phyloP scores from a whole-genome alignment of 148 eudicot genomes.

The Fagopyrum esculentum region DNA sequence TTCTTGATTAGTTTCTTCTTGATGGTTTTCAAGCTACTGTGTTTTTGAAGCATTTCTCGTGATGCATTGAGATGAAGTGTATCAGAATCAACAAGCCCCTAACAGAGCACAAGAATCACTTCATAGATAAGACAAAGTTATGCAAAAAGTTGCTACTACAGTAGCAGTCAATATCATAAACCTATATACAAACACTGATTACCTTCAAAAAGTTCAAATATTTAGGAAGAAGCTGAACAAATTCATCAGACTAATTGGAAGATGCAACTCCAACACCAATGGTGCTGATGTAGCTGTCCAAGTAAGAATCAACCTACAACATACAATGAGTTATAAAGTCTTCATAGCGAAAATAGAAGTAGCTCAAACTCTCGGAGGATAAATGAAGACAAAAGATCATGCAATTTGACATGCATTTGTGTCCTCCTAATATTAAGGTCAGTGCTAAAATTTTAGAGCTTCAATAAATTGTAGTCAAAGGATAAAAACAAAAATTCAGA shows the following conservation, averaged over 20 bases:
- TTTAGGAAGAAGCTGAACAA: constrained; percentile 93
- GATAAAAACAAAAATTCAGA: neutral
- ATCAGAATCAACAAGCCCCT: constrained; percentile 99
- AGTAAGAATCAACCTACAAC: constrained; percentile 39
- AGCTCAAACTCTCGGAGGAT: too few relatives aligned
- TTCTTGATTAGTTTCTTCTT: constrained; percentile 93
- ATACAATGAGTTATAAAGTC: neutral
- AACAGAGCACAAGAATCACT: constrained; percentile 16
- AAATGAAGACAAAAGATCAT: neutral
- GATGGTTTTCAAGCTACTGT: constrained; percentile 95
- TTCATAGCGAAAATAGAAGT: too few relatives aligned
- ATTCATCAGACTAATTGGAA: constrained; percentile 99
- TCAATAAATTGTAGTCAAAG: neutral
- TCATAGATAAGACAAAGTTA: constrained; percentile 12
- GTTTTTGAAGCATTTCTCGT: constrained; percentile 99
- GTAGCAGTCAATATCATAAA: neutral
- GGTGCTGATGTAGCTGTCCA: constrained; percentile 54
- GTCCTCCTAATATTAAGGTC: neutral
- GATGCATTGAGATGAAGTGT: constrained; percentile 94
- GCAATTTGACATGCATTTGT: neutral
- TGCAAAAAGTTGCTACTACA: neutral
- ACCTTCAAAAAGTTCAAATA: constrained; percentile 86
- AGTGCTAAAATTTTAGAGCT: constrained; percentile 2
- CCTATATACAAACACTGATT: constrained; percentile 14
- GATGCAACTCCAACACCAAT: constrained; percentile 54